Evolutionary conservation across 352 stramenopile genomes (phyloP).

Genomic region (Phytophthora hibernalis): DNA sequence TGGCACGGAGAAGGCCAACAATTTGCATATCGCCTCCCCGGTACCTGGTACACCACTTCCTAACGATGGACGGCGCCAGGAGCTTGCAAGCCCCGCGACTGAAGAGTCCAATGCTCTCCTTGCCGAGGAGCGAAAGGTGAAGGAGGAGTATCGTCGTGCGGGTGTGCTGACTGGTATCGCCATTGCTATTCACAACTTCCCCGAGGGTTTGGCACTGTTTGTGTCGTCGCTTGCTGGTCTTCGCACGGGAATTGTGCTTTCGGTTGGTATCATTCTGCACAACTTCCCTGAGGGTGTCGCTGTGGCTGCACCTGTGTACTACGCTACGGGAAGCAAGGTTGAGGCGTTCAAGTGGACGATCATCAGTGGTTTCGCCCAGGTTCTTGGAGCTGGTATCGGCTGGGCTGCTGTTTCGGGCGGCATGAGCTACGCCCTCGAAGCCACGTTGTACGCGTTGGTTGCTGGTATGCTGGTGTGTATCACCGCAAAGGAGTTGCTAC

Average conservation of each 20-base stretch:
- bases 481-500: conserved; percentile 93
- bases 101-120: conserved; percentile 25
- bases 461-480: conserved; percentile 95
- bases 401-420: conserved; percentile 58
- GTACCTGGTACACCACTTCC: conserved; percentile 39
- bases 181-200: conserved; percentile 98
- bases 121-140: conserved; percentile 32
- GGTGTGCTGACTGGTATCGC: conserved; percentile 94
- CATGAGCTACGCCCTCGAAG: conserved; percentile 47
- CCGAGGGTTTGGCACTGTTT: conserved; percentile 96
- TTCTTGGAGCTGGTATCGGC: conserved; percentile 88
- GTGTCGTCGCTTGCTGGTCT: conserved; percentile 93
- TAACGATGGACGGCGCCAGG: conserved; percentile 11
- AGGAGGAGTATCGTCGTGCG: conserved; percentile 79
- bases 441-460: conserved; percentile 83
- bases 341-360: conserved; percentile 94
- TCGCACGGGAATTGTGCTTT: conserved; percentile 89
- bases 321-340: conserved; percentile 92
- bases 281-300: conserved; percentile 98
- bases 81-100: conserved; percentile 36
- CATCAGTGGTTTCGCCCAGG: conserved; percentile 91
- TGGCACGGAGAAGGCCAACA: conserved; percentile 27
- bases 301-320: conserved; percentile 96
- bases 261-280: conserved; percentile 96
- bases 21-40: conserved; percentile 32